phyloP scores from a whole-genome alignment of 768 basidiomycete genomes.

The Leucocoprinus leucothites region DNA sequence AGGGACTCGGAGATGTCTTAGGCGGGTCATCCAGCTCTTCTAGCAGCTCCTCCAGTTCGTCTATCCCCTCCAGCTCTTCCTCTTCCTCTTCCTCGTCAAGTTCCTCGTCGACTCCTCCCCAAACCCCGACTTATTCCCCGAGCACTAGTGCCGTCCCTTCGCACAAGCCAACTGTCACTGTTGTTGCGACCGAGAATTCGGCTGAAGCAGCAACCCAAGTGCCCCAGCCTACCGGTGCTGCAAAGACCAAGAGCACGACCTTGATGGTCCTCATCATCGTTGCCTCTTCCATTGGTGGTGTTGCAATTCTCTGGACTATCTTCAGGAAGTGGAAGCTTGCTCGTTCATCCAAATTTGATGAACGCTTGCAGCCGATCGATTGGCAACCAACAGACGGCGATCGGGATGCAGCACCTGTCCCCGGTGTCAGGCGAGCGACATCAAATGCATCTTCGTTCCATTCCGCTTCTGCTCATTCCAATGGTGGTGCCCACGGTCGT shows the following conservation, averaged over 20 bases:
- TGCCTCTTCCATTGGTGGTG: slow-evolving; percentile 63
- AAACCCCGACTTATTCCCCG: slow-evolving; percentile 12
- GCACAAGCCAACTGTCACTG: slow-evolving; percentile 18
- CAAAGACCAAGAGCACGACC: slow-evolving; percentile 35
- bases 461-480: slow-evolving; percentile 42
- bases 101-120: slow-evolving; percentile 11
- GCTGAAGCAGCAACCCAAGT: slow-evolving; percentile 25
- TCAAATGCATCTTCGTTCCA: slow-evolving; percentile 73
- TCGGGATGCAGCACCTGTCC: slow-evolving; percentile 43
- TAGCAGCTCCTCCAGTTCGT: neutral
- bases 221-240: slow-evolving; percentile 24
- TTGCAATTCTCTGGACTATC: slow-evolving; percentile 80
- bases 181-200: slow-evolving; percentile 27
- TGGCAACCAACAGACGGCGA: slow-evolving; percentile 66
- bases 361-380: slow-evolving; percentile 84
- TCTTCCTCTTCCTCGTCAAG: slow-evolving; percentile 10
- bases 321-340: slow-evolving; percentile 92
- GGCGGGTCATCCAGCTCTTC: neutral
- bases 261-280: slow-evolving; percentile 68
- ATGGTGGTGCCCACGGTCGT: slow-evolving; percentile 9
- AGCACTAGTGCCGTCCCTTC: slow-evolving; percentile 19
- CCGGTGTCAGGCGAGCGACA: slow-evolving; percentile 46
- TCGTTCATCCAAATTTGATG: slow-evolving; percentile 76
- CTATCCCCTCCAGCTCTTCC: slow-evolving; percentile 10
- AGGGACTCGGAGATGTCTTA: neutral